phyloP scores from a whole-genome alignment of 73 alveolate species.

The Paramecium bursaria region DNA sequence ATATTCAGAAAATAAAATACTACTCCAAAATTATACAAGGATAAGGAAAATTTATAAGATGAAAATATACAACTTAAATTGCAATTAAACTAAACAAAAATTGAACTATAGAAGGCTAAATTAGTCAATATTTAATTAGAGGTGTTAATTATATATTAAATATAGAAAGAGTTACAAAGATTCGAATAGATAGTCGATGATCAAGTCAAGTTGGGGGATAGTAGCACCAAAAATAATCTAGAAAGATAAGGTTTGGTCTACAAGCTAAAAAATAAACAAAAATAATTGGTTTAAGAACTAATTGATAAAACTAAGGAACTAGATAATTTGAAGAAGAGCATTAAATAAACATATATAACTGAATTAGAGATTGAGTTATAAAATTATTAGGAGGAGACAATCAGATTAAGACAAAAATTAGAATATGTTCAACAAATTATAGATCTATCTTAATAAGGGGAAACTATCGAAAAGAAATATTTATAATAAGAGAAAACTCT shows the following conservation, averaged over 20 bases:
- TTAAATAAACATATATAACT: slow-evolving; percentile 14
- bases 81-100: not conserved
- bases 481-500: slow-evolving; percentile 21
- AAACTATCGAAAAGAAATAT: slow-evolving; percentile 22
- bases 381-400: slow-evolving; percentile 34
- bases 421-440: slow-evolving; percentile 26
- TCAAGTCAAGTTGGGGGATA: not conserved
- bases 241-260: slow-evolving; percentile 19
- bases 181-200: slow-evolving; percentile 43
- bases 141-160: not conserved
- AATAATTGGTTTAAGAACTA: slow-evolving; percentile 1
- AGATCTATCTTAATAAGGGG: slow-evolving; percentile 11
- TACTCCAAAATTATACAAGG: slow-evolving; percentile 33
- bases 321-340: slow-evolving; percentile 1
- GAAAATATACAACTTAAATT: slow-evolving; percentile 22
- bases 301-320: slow-evolving; percentile 10
- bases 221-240: not conserved
- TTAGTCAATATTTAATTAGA: slow-evolving; percentile 1
- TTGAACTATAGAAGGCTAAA: not conserved
- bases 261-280: slow-evolving; percentile 14
- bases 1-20: slow-evolving; percentile 9
- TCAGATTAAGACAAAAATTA: slow-evolving; percentile 43
- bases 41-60: slow-evolving; percentile 44
- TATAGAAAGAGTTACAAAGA: slow-evolving; percentile 47
- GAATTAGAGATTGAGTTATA: slow-evolving; percentile 54